Conservation (phyloP, 2,329 filamentous ascomycete species). For the Xylaria polymorpha region DNA sequence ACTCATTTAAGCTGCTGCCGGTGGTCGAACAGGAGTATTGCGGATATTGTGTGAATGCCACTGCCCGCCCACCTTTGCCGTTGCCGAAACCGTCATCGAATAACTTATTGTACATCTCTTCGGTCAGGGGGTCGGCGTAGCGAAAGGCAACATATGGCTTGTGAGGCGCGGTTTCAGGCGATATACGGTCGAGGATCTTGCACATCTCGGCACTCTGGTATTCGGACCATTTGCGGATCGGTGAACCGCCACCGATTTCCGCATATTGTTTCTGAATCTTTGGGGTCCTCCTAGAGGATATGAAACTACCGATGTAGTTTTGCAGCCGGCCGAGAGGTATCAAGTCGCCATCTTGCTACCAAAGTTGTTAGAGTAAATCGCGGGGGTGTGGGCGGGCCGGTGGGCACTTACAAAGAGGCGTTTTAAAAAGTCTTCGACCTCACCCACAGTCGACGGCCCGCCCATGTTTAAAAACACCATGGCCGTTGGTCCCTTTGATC, state of each 20-base stretch:
- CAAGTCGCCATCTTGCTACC: constrained; percentile 87
- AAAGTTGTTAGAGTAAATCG: constrained; percentile 35
- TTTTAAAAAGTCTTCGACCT: constrained; percentile 90
- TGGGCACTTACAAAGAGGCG: constrained; percentile 81
- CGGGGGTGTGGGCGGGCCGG: constrained; percentile 10
- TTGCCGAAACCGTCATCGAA: constrained; percentile 90
- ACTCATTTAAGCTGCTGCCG: constrained; percentile 92
- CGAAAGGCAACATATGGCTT: constrained; percentile 98
- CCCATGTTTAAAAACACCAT: constrained; percentile 99
- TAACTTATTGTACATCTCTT: constrained; percentile 88
- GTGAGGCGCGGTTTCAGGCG: constrained; percentile 92
- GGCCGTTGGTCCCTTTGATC: constrained; percentile 84
- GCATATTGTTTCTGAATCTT: constrained; percentile 98
- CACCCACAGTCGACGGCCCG: constrained; percentile 85
- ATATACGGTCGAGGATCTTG: constrained; percentile 91
- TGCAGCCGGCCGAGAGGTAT: constrained; percentile 96
- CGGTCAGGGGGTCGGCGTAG: constrained; percentile 92
- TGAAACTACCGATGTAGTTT: constrained; percentile 87
- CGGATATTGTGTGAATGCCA: constrained; percentile 98
- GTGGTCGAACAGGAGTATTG: constrained; percentile 99
- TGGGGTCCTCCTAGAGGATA: constrained; percentile 86
- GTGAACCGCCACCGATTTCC: constrained; percentile 95
- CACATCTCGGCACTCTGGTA: constrained; percentile 95
- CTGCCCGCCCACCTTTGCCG: constrained; percentile 89
- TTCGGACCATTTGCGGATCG: constrained; percentile 98